These are phyloP conservation scores for Leishmania tropica DNA, from an alignment of 208 protist species.

Conservation along the genomic window DNA sequence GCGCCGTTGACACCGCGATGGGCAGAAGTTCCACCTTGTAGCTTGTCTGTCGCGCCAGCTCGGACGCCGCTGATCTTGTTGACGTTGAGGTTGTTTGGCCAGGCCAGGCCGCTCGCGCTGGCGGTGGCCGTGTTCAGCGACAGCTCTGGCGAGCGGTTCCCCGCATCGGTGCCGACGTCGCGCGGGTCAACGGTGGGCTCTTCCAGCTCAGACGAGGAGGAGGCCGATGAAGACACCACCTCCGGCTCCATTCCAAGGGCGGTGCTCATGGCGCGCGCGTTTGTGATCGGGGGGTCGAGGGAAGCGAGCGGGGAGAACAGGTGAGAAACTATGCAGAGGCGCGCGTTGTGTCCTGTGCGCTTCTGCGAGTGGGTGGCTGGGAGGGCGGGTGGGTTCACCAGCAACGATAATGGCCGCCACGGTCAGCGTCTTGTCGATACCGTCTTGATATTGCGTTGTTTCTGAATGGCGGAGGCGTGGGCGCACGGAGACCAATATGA, in stretches of 20 bases:
- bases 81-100: conserved; percentile 25
- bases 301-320: not conserved
- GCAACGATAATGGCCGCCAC: not conserved
- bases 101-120: not conserved
- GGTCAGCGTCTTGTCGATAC: not conserved
- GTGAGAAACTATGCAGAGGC: not conserved
- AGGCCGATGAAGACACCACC: conserved; percentile 31
- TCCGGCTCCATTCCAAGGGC: conserved; percentile 13
- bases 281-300: not conserved
- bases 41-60: conserved; percentile 11
- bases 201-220: conserved; percentile 26
- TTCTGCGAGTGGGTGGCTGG: not conserved
- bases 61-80: conserved; percentile 25
- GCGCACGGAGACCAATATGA: not conserved
- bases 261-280: conserved; percentile 8
- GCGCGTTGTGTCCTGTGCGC: not conserved
- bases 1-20: conserved; percentile 5
- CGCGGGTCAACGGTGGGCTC: conserved; percentile 18
- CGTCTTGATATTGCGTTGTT: not conserved
- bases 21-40: conserved; percentile 3
- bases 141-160: conserved; percentile 11
- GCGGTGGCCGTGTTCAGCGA: not conserved
- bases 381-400: not conserved
- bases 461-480: not conserved
- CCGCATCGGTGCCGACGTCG: not conserved